These are phyloP conservation scores for Suillus discolor DNA, from an alignment of 768 basidiomycete genomes.

Conservation along the genomic window DNA sequence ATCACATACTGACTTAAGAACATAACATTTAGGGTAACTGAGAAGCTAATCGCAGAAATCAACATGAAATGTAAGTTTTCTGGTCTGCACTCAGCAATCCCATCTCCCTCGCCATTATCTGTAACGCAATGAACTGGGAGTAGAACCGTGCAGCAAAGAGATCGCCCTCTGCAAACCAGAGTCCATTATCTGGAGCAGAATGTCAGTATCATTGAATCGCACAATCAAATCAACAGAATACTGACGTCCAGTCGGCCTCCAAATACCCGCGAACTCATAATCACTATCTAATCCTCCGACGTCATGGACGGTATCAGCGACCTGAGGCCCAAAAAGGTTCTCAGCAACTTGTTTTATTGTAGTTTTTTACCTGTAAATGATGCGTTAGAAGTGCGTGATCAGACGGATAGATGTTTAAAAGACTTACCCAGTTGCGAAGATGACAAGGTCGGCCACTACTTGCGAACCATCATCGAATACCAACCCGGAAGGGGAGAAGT, in stretches of 20 bases:
- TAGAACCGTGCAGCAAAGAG: slow-evolving; percentile 7
- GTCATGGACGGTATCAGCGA: slow-evolving; percentile 11
- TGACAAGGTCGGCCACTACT: slow-evolving; percentile 8
- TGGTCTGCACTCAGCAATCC: neutral
- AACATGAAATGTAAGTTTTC: neutral
- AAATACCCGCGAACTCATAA: slow-evolving; percentile 13
- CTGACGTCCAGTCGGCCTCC: slow-evolving; percentile 16
- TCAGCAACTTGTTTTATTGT: slow-evolving; percentile 7
- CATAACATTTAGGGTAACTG: neutral
- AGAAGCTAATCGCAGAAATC: neutral
- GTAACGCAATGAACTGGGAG: neutral
- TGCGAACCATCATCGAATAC: slow-evolving; percentile 8
- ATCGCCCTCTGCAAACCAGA: slow-evolving; percentile 13
- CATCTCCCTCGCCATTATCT: neutral
- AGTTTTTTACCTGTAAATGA: neutral
- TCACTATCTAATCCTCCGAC: slow-evolving; percentile 14
- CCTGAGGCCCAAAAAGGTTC: slow-evolving; percentile 1
- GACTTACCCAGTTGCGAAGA: slow-evolving; percentile 9
- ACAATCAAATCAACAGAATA: neutral
- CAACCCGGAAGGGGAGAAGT: slow-evolving; percentile 5
- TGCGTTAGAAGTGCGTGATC: neutral
- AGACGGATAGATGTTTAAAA: neutral
- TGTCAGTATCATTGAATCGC: neutral
- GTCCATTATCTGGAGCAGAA: neutral
- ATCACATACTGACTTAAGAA: neutral